A percentile compares a stretch with the other conserved stretches of the same genome.
phyloP scores from a whole-genome alignment of 2,329 filamentous ascomycete genomes.

The Pestalotiopsis sp. region DNA sequence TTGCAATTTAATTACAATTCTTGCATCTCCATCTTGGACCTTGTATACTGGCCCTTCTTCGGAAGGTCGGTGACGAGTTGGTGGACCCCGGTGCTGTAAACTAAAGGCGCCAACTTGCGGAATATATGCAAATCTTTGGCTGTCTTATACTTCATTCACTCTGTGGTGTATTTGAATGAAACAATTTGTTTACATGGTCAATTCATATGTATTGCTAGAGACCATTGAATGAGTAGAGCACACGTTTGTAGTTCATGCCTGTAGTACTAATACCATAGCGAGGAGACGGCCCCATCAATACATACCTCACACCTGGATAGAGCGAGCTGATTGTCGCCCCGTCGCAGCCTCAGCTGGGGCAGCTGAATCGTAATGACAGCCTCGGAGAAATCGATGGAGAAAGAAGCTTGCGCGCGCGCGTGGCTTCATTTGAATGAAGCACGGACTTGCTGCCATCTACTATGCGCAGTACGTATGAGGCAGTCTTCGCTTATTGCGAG shows the following conservation, averaged over 20 bases:
- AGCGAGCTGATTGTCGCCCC: not conserved
- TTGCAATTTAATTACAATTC: not conserved
- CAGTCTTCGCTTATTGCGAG: not conserved
- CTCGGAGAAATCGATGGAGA: not conserved
- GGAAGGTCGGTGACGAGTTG: not conserved
- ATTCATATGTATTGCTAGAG: too few species aligned
- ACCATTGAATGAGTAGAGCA: too few species aligned
- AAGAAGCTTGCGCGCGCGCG: not conserved
- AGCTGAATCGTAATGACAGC: not conserved
- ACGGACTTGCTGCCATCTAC: not conserved
- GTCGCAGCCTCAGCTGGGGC: slow-evolving; percentile 4
- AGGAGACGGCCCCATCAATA: too few species aligned
- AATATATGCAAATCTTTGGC: not conserved
- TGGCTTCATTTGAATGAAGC: not conserved
- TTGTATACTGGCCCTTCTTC: not conserved
- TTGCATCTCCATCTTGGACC: not conserved
- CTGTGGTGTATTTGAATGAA: too few species aligned
- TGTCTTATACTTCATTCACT: too few species aligned
- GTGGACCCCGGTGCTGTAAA: not conserved
- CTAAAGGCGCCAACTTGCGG: not conserved
- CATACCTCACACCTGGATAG: not conserved
- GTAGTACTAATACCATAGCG: too few species aligned
- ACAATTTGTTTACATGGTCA: too few species aligned
- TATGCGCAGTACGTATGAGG: not conserved
- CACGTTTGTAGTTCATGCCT: too few species aligned